Evolutionary conservation across 768 basidiomycete species (phyloP).

Genomic region (Cystobasidium tubakii): DNA sequence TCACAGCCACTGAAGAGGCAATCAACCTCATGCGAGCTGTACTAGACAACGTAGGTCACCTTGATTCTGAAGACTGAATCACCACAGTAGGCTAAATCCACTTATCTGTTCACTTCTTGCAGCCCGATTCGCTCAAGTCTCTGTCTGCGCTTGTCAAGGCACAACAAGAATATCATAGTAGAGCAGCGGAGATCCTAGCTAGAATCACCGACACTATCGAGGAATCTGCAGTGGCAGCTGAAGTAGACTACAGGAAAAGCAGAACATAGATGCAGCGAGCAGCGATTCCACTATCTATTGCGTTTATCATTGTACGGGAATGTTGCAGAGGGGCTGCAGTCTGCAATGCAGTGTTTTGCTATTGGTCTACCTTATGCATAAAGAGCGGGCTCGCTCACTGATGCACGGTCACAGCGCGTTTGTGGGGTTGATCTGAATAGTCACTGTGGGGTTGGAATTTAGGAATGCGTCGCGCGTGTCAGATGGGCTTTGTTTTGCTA

Average conservation of each 20-base stretch:
- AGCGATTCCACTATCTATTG: too few species aligned
- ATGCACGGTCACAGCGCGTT: too few species aligned
- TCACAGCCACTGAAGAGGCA: constrained; percentile 95
- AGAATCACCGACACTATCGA: constrained; percentile 84
- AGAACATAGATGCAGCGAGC: neutral
- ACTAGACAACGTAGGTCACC: constrained; percentile 74
- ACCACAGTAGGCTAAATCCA: too few species aligned
- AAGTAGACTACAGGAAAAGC: constrained; percentile 77
- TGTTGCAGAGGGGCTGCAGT: too few species aligned
- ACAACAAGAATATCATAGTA: constrained; percentile 52
- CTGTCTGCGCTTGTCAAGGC: constrained; percentile 86
- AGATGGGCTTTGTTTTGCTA: too few species aligned
- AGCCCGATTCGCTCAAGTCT: constrained; percentile 96
- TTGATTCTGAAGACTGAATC: neutral
- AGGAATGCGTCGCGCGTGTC: too few species aligned
- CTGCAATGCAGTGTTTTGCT: too few species aligned
- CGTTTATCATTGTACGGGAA: too few species aligned
- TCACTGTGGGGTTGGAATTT: too few species aligned
- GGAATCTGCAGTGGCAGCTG: constrained; percentile 83
- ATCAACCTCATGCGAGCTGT: constrained; percentile 57
- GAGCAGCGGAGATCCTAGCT: constrained; percentile 67
- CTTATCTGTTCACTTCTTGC: constrained; percentile 18
- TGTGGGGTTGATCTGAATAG: too few species aligned
- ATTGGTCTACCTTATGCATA: too few species aligned
- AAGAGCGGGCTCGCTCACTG: too few species aligned